phyloP scores from a whole-genome alignment of 2,329 filamentous ascomycete species.

The Amphichorda felina region DNA sequence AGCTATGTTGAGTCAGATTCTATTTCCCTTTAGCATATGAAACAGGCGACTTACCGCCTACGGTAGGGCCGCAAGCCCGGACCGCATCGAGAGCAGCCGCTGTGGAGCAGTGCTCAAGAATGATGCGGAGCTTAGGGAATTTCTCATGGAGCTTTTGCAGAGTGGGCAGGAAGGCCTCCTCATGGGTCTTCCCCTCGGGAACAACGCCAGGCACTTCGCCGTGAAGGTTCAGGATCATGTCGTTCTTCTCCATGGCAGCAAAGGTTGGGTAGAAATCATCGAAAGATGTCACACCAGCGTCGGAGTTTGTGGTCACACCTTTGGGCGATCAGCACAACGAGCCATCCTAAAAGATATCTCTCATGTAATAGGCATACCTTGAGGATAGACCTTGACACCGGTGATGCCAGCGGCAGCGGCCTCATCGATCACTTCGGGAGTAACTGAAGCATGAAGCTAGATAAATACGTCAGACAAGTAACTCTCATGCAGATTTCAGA shows the following conservation, averaged over 20 bases:
- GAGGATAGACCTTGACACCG: conserved; percentile 62
- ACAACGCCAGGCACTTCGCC: conserved; percentile 59
- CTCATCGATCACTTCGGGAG: conserved; percentile 57
- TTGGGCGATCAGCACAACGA: conserved; percentile 5
- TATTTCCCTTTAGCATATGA: not conserved
- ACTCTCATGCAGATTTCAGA: no score
- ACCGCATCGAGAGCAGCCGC: conserved; percentile 72
- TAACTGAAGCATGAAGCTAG: conserved; percentile 47
- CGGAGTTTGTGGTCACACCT: conserved; percentile 55
- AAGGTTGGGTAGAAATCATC: conserved; percentile 69
- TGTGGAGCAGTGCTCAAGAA: conserved; percentile 82
- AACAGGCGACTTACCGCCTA: conserved; percentile 36
- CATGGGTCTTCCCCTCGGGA: conserved; percentile 31
- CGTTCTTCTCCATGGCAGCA: conserved; percentile 75
- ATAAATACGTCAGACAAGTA: not conserved
- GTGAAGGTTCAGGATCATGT: conserved; percentile 84
- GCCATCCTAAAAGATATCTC: not conserved
- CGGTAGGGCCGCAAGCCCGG: conserved; percentile 61
- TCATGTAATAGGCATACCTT: conserved; percentile 14
- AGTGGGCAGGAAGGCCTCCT: conserved; percentile 64
- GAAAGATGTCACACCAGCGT: conserved; percentile 58
- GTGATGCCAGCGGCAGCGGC: conserved; percentile 61
- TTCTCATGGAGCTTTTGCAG: conserved; percentile 58
- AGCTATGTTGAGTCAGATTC: conserved; percentile 18
- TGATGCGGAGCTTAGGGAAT: conserved; percentile 61